Base-by-base conservation (phyloP, 1,284 basidiomycete genomes). In the Uromyces viciae-fabae region DNA sequence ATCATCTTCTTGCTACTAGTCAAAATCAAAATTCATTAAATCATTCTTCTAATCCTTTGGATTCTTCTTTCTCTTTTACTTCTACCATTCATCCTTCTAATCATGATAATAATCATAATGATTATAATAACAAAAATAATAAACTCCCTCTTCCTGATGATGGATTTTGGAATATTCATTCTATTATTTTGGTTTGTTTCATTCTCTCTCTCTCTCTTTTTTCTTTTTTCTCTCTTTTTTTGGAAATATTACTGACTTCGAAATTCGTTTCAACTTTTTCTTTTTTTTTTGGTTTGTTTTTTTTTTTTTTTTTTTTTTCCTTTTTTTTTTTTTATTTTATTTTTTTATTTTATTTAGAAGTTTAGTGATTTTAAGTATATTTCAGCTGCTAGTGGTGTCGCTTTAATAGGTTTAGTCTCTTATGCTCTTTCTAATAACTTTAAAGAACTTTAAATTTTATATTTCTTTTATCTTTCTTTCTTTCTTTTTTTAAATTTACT, bases 401-500 rank as follows among this genome's bases (percentile, higher is more conserved):
- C 77, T 14, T 58, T 79, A 15, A 38, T 79, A 22, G 68, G 77
- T n/a, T 60, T 79, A 5, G 68, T 68, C 11, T 56, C 77, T 46
- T 79, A 79, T 71, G 77, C 77, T 3, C 42, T 79, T 31, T 42
- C 72, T 11, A 71, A 71, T 58, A 46, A 79, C 11, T 68, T 79
- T 14, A 72, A 79, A 72, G 54, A 79, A 46, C n/a, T n/a, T n/a
- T n/a, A n/a, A n/a, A n/a, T n/a, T n/a, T 68, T 28, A 46, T 19
- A n/a, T 28, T 3, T n/a, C n/a, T 28, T 60, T 28, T 22, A 7
- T 5, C 60, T 36, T 31, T 5, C 25, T 36, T 31, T 31, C 31
- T 17, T 8, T 62, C 8, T 62, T 31, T n/a, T n/a, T n/a, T n/a
- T n/a, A n/a, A n/a, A n/a, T n/a, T n/a, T n/a, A n/a, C n/a, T n/a